A percentile compares a stretch with the other conserved stretches of the same genome.
Conservation (phyloP, 1,284 basidiomycete species). For the Ustilago cynodontis region DNA sequence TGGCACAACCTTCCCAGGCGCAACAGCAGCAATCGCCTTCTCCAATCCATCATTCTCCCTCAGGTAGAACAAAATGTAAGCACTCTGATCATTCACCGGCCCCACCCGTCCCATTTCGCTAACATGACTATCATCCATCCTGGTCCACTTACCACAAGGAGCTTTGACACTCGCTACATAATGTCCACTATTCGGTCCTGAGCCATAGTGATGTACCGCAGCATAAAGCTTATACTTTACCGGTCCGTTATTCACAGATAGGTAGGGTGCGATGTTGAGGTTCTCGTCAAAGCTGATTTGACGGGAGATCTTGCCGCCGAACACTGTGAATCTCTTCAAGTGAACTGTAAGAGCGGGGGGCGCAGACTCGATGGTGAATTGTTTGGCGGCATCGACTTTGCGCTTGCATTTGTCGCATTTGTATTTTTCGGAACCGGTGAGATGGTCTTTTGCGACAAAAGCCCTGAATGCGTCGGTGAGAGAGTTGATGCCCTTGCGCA, state of each 20-base stretch:
- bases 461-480: conserved; percentile 83
- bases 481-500: conserved; percentile 74
- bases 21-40: conserved; percentile 25
- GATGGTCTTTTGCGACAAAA: conserved; percentile 84
- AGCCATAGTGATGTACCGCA: conserved; percentile 91
- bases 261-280: conserved; percentile 82
- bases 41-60: conserved; percentile 72
- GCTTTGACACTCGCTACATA: conserved; percentile 90
- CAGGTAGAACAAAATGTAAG: conserved; percentile 94
- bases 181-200: conserved; percentile 93
- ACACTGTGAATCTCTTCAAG: conserved; percentile 91
- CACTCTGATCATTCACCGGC: conserved; percentile 78
- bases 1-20: not conserved
- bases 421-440: conserved; percentile 95
- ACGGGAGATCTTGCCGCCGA: conserved; percentile 78
- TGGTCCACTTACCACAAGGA: conserved; percentile 81
- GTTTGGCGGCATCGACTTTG: conserved; percentile 86
- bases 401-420: conserved; percentile 97
- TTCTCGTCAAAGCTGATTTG: conserved; percentile 82
- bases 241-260: conserved; percentile 76
- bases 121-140: conserved; percentile 93
- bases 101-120: conserved; percentile 66
- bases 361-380: conserved; percentile 86
- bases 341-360: conserved; percentile 95
- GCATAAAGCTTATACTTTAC: conserved; percentile 89